These are phyloP conservation scores for Trichoderma asperellum DNA, from an alignment of 2,329 filamentous ascomycete genomes.

Conservation along the genomic window DNA sequence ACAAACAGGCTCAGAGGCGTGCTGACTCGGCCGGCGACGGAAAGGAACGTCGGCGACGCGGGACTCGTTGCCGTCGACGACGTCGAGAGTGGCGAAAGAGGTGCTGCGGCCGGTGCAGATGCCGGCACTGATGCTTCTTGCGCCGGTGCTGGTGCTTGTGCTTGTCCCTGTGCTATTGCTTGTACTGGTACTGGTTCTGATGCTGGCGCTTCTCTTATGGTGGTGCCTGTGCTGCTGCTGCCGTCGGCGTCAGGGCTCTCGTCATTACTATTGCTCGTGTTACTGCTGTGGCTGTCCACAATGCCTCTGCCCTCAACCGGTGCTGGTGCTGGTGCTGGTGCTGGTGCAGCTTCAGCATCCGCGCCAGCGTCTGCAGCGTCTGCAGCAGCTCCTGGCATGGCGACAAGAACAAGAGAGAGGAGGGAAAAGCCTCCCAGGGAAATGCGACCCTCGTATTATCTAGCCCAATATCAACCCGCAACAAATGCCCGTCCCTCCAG, in stretches of 20 bases:
- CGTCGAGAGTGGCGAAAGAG: slow-evolving; percentile 35
- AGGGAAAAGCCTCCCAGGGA: neutral
- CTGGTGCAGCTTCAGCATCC: neutral
- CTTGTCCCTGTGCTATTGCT: neutral
- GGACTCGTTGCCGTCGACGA: slow-evolving; percentile 35
- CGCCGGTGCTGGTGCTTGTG: neutral
- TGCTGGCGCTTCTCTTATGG: neutral
- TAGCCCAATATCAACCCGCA: neutral
- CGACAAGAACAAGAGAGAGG: neutral
- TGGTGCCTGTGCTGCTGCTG: neutral
- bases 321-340: neutral
- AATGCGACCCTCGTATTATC: slow-evolving; percentile 26
- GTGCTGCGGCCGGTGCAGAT: neutral
- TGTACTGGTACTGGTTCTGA: neutral
- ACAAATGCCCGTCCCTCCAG: neutral
- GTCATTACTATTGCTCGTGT: neutral
- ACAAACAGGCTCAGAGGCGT: slow-evolving; percentile 40
- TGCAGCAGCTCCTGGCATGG: slow-evolving; percentile 21
- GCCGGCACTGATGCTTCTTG: neutral
- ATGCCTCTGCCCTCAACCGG: neutral
- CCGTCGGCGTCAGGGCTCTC: neutral
- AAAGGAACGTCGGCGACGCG: slow-evolving; percentile 37
- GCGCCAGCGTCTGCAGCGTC: slow-evolving; percentile 13
- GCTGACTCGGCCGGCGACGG: slow-evolving; percentile 38
- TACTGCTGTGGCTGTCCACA: neutral